Percentiles rank a stretch among this genome's conserved stretches.
Evolutionary conservation across 2,329 filamentous ascomycete genomes (phyloP).

Genomic region (Mariannaea elegans): DNA sequence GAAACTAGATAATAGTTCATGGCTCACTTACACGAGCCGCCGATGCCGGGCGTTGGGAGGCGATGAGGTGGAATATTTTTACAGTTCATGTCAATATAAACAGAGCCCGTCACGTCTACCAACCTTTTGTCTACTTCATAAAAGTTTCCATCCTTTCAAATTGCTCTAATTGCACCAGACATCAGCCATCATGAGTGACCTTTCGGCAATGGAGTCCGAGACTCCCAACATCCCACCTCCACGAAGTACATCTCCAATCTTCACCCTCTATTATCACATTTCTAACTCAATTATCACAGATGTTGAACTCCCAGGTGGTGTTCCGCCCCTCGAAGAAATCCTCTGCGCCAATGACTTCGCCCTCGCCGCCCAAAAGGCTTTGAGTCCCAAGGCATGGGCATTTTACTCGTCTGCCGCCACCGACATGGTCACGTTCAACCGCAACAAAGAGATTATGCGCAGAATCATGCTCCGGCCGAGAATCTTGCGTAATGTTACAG

Average conservation of each 20-base stretch:
- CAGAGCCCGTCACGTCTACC: not conserved
- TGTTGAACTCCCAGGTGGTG: conserved; percentile 21
- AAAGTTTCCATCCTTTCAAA: not conserved
- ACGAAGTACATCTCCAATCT: conserved; percentile 19
- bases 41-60: conserved; percentile 17
- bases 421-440: conserved; percentile 63
- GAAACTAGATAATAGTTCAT: not conserved
- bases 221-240: conserved; percentile 39
- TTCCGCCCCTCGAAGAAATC: conserved; percentile 35
- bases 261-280: not conserved
- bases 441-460: conserved; percentile 64
- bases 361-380: conserved; percentile 60
- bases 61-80: not conserved
- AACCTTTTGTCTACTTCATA: not conserved
- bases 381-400: conserved; percentile 73
- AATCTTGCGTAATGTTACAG: conserved; percentile 64
- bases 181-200: conserved; percentile 34
- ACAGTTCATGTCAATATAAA: conserved; percentile 3
- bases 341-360: conserved; percentile 64
- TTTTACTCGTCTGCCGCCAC: conserved; percentile 75
- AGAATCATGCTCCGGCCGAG: conserved; percentile 68
- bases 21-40: conserved; percentile 15
- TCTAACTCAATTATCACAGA: conserved; percentile 14
- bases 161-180: not conserved
- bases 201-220: conserved; percentile 40